These are phyloP conservation scores for Agrocybe chaxingu DNA, from an alignment of 768 basidiomycete genomes.

Conservation along the genomic window DNA sequence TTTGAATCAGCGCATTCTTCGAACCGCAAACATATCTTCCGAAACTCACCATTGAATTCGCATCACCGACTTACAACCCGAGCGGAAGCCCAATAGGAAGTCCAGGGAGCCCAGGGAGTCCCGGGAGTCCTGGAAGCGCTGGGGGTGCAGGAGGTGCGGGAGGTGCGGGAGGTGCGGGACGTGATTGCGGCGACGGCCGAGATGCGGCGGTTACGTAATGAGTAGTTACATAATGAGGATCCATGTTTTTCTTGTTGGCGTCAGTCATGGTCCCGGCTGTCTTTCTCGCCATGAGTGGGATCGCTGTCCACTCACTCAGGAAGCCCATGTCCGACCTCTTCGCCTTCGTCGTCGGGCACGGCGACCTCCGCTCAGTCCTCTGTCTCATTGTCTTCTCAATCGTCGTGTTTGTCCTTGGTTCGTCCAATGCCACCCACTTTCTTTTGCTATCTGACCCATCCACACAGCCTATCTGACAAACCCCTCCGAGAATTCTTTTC, in stretches of 20 bases:
- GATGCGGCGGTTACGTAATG: slow-evolving; percentile 1
- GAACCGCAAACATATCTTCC: too few relatives aligned
- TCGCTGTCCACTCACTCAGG: slow-evolving; percentile 49
- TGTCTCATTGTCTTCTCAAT: slow-evolving; percentile 63
- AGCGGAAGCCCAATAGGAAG: too few relatives aligned
- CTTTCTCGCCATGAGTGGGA: slow-evolving; percentile 62
- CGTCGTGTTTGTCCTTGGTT: slow-evolving; percentile 61
- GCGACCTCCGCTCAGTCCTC: slow-evolving; percentile 70
- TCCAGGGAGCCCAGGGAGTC: too few relatives aligned
- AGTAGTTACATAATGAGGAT: slow-evolving; percentile 13
- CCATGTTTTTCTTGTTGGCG: slow-evolving; percentile 11
- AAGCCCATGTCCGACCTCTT: slow-evolving; percentile 50
- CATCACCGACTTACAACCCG: too few relatives aligned
- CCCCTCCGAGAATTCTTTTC: slow-evolving; percentile 90
- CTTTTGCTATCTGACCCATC: slow-evolving; percentile 10
- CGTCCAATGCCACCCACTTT: slow-evolving; percentile 38
- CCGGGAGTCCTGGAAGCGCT: too few relatives aligned
- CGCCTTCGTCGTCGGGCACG: slow-evolving; percentile 47
- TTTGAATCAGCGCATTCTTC: too few relatives aligned
- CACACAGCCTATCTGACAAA: slow-evolving; percentile 88
- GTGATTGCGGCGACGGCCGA: slow-evolving; percentile 9
- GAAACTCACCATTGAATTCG: too few relatives aligned
- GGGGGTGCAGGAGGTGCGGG: too few relatives aligned
- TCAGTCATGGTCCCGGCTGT: slow-evolving; percentile 56
- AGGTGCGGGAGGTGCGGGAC: slow-evolving; percentile 3